Conservation (phyloP, 2,329 filamentous ascomycete genomes). For the Alternaria brassicicola region DNA sequence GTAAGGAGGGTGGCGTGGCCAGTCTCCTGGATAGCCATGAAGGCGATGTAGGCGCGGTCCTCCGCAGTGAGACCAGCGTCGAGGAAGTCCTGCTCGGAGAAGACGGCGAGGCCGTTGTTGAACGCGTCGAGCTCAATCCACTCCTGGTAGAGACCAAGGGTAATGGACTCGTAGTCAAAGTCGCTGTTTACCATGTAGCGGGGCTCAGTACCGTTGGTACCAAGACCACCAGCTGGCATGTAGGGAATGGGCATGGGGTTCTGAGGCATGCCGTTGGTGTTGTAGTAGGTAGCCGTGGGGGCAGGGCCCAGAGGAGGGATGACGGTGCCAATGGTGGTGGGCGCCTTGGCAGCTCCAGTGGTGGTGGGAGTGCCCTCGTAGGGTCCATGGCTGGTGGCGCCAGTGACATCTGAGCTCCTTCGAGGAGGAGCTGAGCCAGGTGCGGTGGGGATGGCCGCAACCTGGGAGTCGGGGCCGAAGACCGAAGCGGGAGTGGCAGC, state of each 20-base stretch:
- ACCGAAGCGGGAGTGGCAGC: conserved; percentile 46
- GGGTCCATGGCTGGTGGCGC: conserved; percentile 71
- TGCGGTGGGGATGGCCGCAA: conserved; percentile 43
- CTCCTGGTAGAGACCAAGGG: conserved; percentile 78
- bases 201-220: conserved; percentile 77
- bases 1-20: conserved; percentile 78
- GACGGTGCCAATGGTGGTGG: conserved; percentile 60
- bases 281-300: conserved; percentile 70
- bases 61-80: conserved; percentile 70
- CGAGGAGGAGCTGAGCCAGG: conserved; percentile 51
- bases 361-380: conserved; percentile 71
- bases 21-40: conserved; percentile 78
- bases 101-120: conserved; percentile 73
- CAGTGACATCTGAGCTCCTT: conserved; percentile 57
- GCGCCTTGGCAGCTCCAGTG: conserved; percentile 69
- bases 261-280: conserved; percentile 71
- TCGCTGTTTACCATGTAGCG: conserved; percentile 80
- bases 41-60: conserved; percentile 72
- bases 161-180: conserved; percentile 81
- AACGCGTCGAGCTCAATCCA: conserved; percentile 87
- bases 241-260: conserved; percentile 73
- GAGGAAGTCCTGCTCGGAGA: conserved; percentile 71
- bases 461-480: conserved; percentile 54
- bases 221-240: conserved; percentile 71
- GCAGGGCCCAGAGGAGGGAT: conserved; percentile 65